A percentile compares a stretch with the other conserved stretches of the same genome.
phyloP scores from a whole-genome alignment of 805 yeast genomes.

The Zygosaccharomyces siamensis region DNA sequence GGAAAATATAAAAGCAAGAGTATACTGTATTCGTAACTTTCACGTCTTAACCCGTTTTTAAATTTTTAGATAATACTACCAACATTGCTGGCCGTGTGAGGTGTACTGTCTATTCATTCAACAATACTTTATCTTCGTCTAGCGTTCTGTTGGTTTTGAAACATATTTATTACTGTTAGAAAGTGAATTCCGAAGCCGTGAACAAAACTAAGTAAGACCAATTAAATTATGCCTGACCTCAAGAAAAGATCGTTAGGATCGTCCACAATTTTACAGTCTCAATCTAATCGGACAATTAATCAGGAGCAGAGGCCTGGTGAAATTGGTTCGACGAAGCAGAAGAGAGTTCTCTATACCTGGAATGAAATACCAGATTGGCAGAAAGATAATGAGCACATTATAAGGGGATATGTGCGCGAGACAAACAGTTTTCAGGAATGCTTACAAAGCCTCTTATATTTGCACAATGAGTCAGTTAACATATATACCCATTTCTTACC shows the following conservation, averaged over 20 bases:
- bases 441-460: slow-evolving; percentile 45
- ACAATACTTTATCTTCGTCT: neutral
- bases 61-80: too few relatives aligned
- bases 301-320: neutral
- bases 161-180: neutral
- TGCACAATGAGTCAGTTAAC: slow-evolving; percentile 73
- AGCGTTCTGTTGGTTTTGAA: neutral
- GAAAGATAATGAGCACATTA: slow-evolving; percentile 61
- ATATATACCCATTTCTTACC: slow-evolving; percentile 62
- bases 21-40: too few relatives aligned
- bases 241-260: neutral
- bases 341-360: slow-evolving; percentile 22
- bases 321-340: neutral
- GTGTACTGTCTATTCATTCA: neutral
- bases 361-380: slow-evolving; percentile 70
- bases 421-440: slow-evolving; percentile 45
- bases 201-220: too few relatives aligned
- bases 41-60: too few relatives aligned
- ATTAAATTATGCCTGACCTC: neutral
- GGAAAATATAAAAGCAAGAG: too few relatives aligned
- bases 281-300: neutral
- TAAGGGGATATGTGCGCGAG: slow-evolving; percentile 56
- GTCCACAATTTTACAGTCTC: neutral
- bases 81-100: neutral
- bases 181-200: too few relatives aligned